phyloP scores from a whole-genome alignment of 2,329 filamentous ascomycete species.

The Paecilomyces niveus region DNA sequence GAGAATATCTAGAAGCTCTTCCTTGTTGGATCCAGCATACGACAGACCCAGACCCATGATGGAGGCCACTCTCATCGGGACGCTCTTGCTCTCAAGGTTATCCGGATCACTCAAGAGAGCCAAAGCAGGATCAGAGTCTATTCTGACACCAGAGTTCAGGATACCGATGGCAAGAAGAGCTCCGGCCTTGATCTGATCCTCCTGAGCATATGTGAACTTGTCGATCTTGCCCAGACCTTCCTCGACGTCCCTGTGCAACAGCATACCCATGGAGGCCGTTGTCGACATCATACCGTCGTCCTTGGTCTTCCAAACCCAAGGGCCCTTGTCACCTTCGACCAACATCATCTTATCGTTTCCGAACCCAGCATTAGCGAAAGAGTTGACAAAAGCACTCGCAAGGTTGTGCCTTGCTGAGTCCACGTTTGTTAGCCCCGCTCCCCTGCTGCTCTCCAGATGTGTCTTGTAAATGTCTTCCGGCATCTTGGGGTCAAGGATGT shows the following conservation, averaged over 20 bases:
- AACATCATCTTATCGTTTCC: conserved; percentile 98
- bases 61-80: conserved; percentile 69
- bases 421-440: conserved; percentile 85
- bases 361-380: conserved; percentile 92
- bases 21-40: conserved; percentile 90
- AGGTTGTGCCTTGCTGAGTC: conserved; percentile 95
- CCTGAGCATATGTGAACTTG: conserved; percentile 78
- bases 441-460: conserved; percentile 90
- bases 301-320: conserved; percentile 99
- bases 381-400: conserved; percentile 92
- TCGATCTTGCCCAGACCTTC: conserved; percentile 89
- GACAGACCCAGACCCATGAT: conserved; percentile 95
- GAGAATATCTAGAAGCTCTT: conserved; percentile 76
- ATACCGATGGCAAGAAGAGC: conserved; percentile 91
- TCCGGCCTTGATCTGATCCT: conserved; percentile 82
- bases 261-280: conserved; percentile 83
- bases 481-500: conserved; percentile 92
- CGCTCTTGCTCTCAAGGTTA: conserved; percentile 71
- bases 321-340: conserved; percentile 76
- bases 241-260: conserved; percentile 91
- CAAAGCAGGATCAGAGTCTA: conserved; percentile 84
- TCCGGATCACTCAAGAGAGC: conserved; percentile 75
- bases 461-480: conserved; percentile 99
- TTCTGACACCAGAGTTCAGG: conserved; percentile 83
- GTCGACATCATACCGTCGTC: conserved; percentile 97